These are phyloP conservation scores for Ploettnerulaceae sp. DNA, from an alignment of 2,329 filamentous ascomycete genomes.

Conservation along the genomic window DNA sequence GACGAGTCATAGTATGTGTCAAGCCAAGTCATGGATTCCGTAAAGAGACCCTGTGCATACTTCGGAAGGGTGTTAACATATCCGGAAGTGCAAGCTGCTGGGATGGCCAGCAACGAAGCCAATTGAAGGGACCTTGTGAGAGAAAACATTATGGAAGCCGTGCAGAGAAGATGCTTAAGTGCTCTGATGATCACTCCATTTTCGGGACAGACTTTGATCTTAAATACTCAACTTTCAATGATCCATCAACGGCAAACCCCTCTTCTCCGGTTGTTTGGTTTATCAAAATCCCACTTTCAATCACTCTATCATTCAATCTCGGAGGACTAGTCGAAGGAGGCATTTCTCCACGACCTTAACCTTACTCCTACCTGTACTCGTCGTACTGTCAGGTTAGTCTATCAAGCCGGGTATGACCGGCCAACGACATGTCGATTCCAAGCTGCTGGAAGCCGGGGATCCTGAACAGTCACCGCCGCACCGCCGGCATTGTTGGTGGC, in stretches of 20 bases:
- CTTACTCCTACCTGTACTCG: neutral
- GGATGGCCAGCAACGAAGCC: constrained; percentile 12
- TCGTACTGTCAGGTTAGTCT: too few relatives aligned
- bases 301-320: constrained; percentile 1
- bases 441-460: neutral
- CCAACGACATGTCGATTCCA: neutral
- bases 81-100: constrained; percentile 5
- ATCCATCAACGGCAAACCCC: neutral
- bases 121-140: constrained; percentile 11
- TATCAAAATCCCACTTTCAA: neutral
- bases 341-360: neutral
- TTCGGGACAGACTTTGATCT: neutral
- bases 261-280: neutral
- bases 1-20: constrained; percentile 49
- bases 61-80: constrained; percentile 20
- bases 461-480: neutral
- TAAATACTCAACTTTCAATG: neutral
- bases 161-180: neutral
- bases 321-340: neutral
- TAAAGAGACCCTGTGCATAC: constrained; percentile 39
- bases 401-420: neutral
- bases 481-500: neutral
- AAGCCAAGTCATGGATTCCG: constrained; percentile 50
- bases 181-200: neutral
- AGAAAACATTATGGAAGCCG: constrained; percentile 11